phyloP scores from a whole-genome alignment of 78 protist genomes.

The Cyanophora paradoxa region DNA sequence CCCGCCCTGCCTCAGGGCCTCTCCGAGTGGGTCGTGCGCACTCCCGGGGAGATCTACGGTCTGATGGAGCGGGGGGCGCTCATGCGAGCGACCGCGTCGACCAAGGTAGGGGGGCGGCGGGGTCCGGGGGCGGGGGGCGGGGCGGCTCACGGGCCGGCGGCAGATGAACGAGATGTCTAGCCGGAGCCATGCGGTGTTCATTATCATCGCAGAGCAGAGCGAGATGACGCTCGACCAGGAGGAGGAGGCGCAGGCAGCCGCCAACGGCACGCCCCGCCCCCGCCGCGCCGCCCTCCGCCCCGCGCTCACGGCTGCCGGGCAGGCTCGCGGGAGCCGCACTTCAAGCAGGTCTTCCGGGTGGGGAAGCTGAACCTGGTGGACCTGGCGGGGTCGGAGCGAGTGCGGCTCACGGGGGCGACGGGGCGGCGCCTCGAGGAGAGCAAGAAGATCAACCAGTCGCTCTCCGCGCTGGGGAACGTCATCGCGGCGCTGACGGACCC shows the following conservation, averaged over 20 bases:
- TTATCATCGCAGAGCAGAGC: conserved; percentile 39
- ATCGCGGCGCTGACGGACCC: conserved; percentile 50
- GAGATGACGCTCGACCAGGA: conserved; percentile 7
- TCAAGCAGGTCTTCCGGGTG: conserved; percentile 10
- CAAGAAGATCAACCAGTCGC: conserved; percentile 43
- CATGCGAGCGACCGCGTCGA: conserved; percentile 55
- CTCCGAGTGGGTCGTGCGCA: conserved; percentile 68
- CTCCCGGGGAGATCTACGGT: conserved; percentile 45
- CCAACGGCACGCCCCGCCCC: neutral
- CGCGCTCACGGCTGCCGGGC: neutral
- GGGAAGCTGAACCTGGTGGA: conserved; percentile 81
- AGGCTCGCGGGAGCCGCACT: neutral
- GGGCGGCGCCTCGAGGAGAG: conserved; percentile 52
- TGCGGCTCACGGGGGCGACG: conserved; percentile 35
- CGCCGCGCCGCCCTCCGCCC: too few species aligned
- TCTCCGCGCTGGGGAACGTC: conserved; percentile 69
- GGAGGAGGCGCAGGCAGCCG: neutral
- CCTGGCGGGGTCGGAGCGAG: conserved; percentile 73
- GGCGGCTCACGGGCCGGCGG: too few species aligned
- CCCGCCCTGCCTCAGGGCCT: conserved; percentile 20
- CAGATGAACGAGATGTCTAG: conserved; percentile 51
- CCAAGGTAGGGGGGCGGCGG: too few species aligned
- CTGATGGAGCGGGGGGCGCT: conserved; percentile 51
- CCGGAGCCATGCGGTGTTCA: conserved; percentile 77
- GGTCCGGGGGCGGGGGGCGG: too few species aligned